Conservation (phyloP, 2,329 filamentous ascomycete genomes). For the Taxawa tesnikishii region DNA sequence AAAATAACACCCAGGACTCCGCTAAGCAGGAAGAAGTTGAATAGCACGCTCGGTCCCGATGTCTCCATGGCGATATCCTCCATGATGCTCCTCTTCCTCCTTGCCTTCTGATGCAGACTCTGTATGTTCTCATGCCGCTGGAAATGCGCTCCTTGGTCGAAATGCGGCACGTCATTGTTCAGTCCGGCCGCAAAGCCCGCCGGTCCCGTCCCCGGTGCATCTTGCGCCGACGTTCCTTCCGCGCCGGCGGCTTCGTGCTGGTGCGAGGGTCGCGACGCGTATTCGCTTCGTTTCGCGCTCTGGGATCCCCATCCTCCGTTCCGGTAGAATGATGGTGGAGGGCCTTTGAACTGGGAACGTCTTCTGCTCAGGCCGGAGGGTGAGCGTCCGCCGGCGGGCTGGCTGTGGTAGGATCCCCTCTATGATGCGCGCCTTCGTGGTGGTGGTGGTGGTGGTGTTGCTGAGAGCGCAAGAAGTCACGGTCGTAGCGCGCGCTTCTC, state of each 20-base stretch:
- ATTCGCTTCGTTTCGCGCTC: constrained; percentile 42
- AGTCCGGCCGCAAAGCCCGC: constrained; percentile 47
- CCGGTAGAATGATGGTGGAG: constrained; percentile 80
- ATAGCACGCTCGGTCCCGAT: constrained; percentile 12
- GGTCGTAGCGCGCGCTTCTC: constrained; percentile 75
- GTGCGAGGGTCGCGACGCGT: constrained; percentile 21
- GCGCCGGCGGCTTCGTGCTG: constrained; percentile 13
- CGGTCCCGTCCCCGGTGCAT: constrained; percentile 19
- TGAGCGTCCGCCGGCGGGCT: constrained; percentile 59
- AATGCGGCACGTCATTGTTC: constrained; percentile 56
- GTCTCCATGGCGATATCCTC: constrained; percentile 7
- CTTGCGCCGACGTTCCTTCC: constrained; percentile 9
- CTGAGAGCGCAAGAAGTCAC: constrained; percentile 39
- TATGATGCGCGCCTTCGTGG: constrained; percentile 42
- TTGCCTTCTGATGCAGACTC: constrained; percentile 12
- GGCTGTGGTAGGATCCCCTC: too few species aligned
- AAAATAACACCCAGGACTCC: constrained; percentile 16
- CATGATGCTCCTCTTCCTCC: constrained; percentile 8
- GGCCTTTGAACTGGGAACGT: constrained; percentile 65
- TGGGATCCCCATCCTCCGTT: constrained; percentile 66
- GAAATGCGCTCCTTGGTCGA: constrained; percentile 61
- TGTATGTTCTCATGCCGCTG: constrained; percentile 55
- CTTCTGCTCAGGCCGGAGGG: constrained; percentile 71
- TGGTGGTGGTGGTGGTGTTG: constrained; percentile 25
- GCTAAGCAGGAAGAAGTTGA: constrained; percentile 20